phyloP scores from a whole-genome alignment of 2,329 filamentous ascomycete species.

The Sporothrix schenckii region DNA sequence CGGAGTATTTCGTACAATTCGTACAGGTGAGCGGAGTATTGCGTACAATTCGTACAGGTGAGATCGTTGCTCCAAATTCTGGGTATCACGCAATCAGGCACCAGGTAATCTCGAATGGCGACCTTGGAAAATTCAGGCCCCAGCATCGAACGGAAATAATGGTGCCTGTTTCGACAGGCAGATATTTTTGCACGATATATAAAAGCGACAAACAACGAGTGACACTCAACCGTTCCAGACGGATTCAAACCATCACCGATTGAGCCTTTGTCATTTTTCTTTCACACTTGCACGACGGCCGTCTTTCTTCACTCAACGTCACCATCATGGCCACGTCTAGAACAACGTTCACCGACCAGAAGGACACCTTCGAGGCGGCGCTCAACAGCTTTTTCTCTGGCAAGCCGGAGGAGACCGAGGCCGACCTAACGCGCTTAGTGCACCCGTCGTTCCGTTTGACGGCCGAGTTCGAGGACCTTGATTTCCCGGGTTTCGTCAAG shows the following conservation, averaged over 20 bases:
- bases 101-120: neutral
- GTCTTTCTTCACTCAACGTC: neutral
- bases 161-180: slow-evolving; percentile 17
- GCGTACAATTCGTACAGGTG: neutral
- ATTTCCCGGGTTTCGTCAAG: slow-evolving; percentile 30
- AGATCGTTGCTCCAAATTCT: neutral
- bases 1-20: too few relatives aligned
- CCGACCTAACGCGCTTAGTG: slow-evolving; percentile 22
- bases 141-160: neutral
- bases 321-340: slow-evolving; percentile 18
- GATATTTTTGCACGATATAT: slow-evolving; percentile 1
- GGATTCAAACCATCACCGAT: neutral
- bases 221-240: neutral
- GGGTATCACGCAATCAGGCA: slow-evolving; percentile 27
- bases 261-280: too few relatives aligned
- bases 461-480: neutral
- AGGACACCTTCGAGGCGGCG: slow-evolving; percentile 31
- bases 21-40: too few relatives aligned
- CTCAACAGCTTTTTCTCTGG: slow-evolving; percentile 31
- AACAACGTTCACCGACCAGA: slow-evolving; percentile 29
- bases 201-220: neutral
- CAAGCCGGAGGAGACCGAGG: slow-evolving; percentile 32
- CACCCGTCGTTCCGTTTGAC: slow-evolving; percentile 26
- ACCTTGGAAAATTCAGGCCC: neutral
- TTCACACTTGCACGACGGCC: neutral